Percentiles rank a stretch among this genome's conserved stretches.
phyloP scores from a whole-genome alignment of 805 yeast genomes.

The Starmera amethionina region DNA sequence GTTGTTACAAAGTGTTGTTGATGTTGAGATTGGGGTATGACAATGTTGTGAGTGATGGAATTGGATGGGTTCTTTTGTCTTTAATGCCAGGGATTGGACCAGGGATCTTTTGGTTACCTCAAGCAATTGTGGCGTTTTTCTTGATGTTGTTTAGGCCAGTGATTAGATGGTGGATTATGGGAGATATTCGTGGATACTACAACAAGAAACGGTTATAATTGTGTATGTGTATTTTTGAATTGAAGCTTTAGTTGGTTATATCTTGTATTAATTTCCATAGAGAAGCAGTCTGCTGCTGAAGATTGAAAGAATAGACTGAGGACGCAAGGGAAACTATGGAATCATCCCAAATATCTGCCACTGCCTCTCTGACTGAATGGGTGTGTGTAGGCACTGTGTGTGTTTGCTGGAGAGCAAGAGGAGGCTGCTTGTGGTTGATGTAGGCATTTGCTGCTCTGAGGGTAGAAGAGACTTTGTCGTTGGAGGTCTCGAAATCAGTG shows the following conservation, averaged over 20 bases:
- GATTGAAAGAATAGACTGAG: conserved; percentile 47
- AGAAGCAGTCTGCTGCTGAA: conserved; percentile 9
- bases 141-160: conserved; percentile 53
- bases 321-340: conserved; percentile 56
- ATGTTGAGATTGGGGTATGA: conserved; percentile 57
- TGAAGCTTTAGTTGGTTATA: conserved; percentile 2
- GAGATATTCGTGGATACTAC: conserved; percentile 38
- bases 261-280: conserved; percentile 1
- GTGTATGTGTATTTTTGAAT: too few relatives aligned
- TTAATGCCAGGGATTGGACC: conserved; percentile 65
- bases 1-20: conserved; percentile 51
- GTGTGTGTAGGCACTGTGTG: conserved; percentile 4
- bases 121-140: conserved; percentile 35
- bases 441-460: conserved; percentile 33
- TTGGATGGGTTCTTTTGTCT: conserved; percentile 74
- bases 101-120: conserved; percentile 46
- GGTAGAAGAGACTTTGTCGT: conserved; percentile 33
- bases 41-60: conserved; percentile 69
- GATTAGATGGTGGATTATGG: conserved; percentile 36
- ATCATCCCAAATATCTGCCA: conserved; percentile 72
- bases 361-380: conserved; percentile 37
- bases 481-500: conserved; percentile 40
- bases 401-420: too few relatives aligned
- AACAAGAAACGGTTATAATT: conserved; percentile 22
- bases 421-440: too few relatives aligned